Percentiles rank a stretch among this genome's conserved stretches.
These are phyloP conservation scores for Hypseocharis bilobata DNA, from an alignment of 441 rosid genomes.

Conservation along the genomic window DNA sequence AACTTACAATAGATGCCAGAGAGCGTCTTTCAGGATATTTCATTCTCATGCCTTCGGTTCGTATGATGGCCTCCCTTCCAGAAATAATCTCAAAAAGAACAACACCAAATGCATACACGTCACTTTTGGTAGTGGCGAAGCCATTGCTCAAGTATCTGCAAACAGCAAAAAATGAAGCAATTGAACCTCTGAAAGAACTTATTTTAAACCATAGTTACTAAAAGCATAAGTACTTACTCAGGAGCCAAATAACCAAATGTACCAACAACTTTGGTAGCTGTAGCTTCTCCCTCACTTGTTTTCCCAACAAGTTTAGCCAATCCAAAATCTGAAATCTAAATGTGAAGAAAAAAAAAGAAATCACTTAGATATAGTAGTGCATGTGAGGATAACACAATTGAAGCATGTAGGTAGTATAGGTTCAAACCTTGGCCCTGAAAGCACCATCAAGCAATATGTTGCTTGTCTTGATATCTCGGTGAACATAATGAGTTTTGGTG, in stretches of 20 bases:
- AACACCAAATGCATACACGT: slow-evolving; percentile 91
- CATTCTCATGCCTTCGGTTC: slow-evolving; percentile 44
- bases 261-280: slow-evolving; percentile 87
- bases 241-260: slow-evolving; percentile 94
- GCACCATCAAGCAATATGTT: slow-evolving; percentile 80
- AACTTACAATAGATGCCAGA: slow-evolving; percentile 70
- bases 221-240: slow-evolving; percentile 47
- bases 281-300: slow-evolving; percentile 68
- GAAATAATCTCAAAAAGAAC: slow-evolving; percentile 82
- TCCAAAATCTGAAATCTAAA: slow-evolving; percentile 91
- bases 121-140: slow-evolving; percentile 78
- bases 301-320: slow-evolving; percentile 79
- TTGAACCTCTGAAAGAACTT: not conserved
- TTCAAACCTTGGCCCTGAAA: slow-evolving; percentile 74
- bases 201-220: slow-evolving; percentile 2
- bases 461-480: slow-evolving; percentile 88
- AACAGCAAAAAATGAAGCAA: slow-evolving; percentile 12
- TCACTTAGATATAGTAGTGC: slow-evolving; percentile 1
- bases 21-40: slow-evolving; percentile 78
- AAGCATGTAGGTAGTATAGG: slow-evolving; percentile 1
- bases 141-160: slow-evolving; percentile 81
- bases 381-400: not conserved
- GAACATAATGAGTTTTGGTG: slow-evolving; percentile 88
- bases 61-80: slow-evolving; percentile 76
- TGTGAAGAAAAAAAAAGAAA: slow-evolving; percentile 1